Evolutionary conservation across 2,329 filamentous ascomycete species (phyloP).

Genomic region (Scolecobasidium constrictum): DNA sequence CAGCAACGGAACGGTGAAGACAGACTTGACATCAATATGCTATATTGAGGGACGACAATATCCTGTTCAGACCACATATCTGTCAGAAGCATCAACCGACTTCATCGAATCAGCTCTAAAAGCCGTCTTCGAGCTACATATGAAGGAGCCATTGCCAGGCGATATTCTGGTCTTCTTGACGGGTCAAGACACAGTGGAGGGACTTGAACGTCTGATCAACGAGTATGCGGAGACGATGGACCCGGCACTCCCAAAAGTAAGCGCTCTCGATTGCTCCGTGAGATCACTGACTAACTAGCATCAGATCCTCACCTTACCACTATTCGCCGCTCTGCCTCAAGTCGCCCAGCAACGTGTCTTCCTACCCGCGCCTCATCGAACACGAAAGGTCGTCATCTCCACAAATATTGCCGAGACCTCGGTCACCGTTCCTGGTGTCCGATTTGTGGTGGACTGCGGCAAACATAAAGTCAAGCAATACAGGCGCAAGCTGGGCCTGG

Average conservation of each 20-base stretch:
- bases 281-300: conserved; percentile 5
- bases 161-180: conserved; percentile 89
- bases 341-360: conserved; percentile 82
- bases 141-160: conserved; percentile 80
- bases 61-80: conserved; percentile 69
- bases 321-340: conserved; percentile 85
- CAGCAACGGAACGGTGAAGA: not conserved
- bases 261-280: conserved; percentile 8
- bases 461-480: conserved; percentile 94
- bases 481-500: conserved; percentile 70
- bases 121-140: conserved; percentile 75
- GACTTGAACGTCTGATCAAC: conserved; percentile 67
- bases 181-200: conserved; percentile 86
- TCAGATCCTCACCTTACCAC: conserved; percentile 56
- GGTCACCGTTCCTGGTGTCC: conserved; percentile 86
- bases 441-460: conserved; percentile 83
- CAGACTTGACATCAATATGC: conserved; percentile 37
- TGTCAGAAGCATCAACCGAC: conserved; percentile 63
- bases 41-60: conserved; percentile 81
- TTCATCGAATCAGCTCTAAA: conserved; percentile 74
- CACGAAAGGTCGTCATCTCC: conserved; percentile 79
- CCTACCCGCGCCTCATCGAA: conserved; percentile 58
- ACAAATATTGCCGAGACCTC: conserved; percentile 99
- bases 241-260: conserved; percentile 59
- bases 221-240: conserved; percentile 65